These are phyloP conservation scores for Termitomyces sp. DNA, from an alignment of 768 basidiomycete species.

Conservation along the genomic window DNA sequence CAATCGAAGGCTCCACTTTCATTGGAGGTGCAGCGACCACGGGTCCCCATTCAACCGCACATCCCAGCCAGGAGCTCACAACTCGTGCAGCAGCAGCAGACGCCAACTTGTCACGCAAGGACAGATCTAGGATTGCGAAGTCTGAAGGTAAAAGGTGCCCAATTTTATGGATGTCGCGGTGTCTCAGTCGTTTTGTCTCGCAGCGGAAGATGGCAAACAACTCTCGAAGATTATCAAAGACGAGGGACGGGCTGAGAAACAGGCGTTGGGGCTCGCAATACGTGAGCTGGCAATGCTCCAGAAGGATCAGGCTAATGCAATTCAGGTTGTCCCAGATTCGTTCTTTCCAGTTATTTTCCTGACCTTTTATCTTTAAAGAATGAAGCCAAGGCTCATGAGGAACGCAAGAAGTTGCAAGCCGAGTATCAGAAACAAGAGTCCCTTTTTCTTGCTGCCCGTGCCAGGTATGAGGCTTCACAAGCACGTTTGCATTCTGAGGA, in stretches of 20 bases:
- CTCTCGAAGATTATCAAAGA: constrained; percentile 65
- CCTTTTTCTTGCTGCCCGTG: constrained; percentile 54
- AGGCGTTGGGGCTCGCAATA: constrained; percentile 53
- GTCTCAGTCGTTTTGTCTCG: background rate
- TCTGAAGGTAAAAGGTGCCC: constrained; percentile 35
- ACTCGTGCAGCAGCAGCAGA: constrained; percentile 43
- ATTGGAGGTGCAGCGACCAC: constrained; percentile 49
- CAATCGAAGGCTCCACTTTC: constrained; percentile 35
- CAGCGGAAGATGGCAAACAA: constrained; percentile 54
- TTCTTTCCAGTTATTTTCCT: background rate
- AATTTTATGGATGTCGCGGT: background rate
- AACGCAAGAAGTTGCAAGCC: constrained; percentile 47
- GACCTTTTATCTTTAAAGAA: constrained; percentile 25
- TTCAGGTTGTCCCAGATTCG: constrained; percentile 36
- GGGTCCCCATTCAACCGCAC: constrained; percentile 38
- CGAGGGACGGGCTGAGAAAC: constrained; percentile 65
- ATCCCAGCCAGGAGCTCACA: constrained; percentile 33
- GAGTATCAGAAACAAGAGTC: constrained; percentile 61
- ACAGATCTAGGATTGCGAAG: constrained; percentile 45
- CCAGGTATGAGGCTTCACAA: constrained; percentile 48
- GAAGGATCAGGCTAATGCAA: constrained; percentile 59
- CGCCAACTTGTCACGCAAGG: constrained; percentile 38
- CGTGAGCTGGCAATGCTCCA: constrained; percentile 64
- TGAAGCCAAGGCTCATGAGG: constrained; percentile 50
- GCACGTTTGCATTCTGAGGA: constrained; percentile 40